Conservation (phyloP, 2,329 filamentous ascomycete genomes). For the Leptographium lundbergii region DNA sequence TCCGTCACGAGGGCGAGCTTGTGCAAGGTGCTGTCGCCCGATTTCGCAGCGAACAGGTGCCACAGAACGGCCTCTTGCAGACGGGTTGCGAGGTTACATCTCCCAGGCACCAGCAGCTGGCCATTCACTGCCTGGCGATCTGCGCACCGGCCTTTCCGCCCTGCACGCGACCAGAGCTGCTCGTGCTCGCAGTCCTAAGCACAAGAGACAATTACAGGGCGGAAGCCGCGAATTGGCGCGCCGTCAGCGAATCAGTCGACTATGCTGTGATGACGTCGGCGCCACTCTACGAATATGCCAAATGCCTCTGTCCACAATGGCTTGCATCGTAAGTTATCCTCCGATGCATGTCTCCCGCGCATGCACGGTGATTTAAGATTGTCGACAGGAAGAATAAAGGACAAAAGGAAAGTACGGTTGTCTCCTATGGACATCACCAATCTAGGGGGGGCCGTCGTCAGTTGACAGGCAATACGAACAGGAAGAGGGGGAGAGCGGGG, state of each 20-base stretch:
- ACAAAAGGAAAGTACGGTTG: neutral
- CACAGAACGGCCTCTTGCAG: neutral
- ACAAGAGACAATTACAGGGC: neutral
- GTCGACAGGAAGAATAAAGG: neutral
- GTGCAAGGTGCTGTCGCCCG: neutral
- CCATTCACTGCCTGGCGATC: neutral
- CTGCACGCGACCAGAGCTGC: too few relatives aligned
- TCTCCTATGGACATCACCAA: neutral
- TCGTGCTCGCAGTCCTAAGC: neutral
- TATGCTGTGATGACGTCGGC: neutral
- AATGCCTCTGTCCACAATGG: neutral
- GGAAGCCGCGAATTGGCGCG: neutral
- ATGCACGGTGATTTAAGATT: neutral
- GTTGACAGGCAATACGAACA: neutral
- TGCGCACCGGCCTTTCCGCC: neutral
- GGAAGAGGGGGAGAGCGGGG: neutral
- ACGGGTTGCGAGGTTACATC: neutral
- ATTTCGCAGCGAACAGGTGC: neutral
- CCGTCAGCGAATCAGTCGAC: neutral
- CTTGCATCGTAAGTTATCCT: neutral
- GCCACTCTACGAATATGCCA: neutral
- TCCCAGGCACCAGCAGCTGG: neutral
- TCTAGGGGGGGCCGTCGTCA: neutral
- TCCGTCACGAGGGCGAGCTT: neutral
- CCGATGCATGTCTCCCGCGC: neutral